phyloP scores from a whole-genome alignment of 192 early-diverging fungal genomes.

The Backusella mclennaniae region DNA sequence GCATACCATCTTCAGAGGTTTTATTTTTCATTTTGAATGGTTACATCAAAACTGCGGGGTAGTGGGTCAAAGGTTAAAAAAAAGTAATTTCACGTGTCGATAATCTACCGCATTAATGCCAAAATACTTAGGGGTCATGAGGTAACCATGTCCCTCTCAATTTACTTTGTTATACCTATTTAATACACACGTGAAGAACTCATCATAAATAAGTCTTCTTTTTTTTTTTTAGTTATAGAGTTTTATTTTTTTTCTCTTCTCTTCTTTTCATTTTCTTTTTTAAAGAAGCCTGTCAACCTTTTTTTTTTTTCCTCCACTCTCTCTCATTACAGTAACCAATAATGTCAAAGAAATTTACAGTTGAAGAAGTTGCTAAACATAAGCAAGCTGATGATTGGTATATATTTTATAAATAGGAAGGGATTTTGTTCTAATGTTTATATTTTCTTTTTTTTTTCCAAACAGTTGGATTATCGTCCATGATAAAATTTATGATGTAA shows the following conservation, averaged over 20 bases:
- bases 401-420: neutral
- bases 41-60: neutral
- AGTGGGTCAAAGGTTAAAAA: neutral
- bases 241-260: neutral
- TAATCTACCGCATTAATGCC: neutral
- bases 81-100: neutral
- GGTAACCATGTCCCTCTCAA: neutral
- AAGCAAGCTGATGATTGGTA: slow-evolving; percentile 38
- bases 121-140: neutral
- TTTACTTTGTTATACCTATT: slow-evolving; percentile 3
- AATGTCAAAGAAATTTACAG: slow-evolving; percentile 34
- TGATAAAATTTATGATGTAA: slow-evolving; percentile 59
- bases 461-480: slow-evolving; percentile 59
- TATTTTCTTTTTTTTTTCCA: neutral
- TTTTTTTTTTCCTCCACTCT: neutral
- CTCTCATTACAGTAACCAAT: neutral
- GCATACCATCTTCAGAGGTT: neutral
- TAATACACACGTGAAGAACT: slow-evolving; percentile 16
- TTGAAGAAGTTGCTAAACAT: slow-evolving; percentile 44
- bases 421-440: neutral
- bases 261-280: neutral
- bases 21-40: neutral
- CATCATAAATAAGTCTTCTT: neutral
- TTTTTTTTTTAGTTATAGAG: neutral
- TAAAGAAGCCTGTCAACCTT: neutral